These are phyloP conservation scores for Wallacemonas sp. DNA, from an alignment of 208 protist species.

Conservation along the genomic window DNA sequence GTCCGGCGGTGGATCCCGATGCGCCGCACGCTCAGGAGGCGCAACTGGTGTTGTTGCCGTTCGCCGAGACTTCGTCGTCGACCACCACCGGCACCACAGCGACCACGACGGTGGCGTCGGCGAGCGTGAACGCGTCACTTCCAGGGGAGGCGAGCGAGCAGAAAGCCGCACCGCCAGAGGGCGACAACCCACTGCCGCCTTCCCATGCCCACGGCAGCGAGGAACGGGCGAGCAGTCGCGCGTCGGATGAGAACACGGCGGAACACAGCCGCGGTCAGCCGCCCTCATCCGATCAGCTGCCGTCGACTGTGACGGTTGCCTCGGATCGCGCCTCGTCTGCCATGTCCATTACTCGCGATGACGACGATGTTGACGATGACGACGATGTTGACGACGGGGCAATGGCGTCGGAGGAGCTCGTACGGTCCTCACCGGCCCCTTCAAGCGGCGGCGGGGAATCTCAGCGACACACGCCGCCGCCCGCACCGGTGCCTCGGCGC, in stretches of 20 bases:
- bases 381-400: not conserved
- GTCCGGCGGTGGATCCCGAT: not conserved
- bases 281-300: not conserved
- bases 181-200: no score
- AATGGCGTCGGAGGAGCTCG: not conserved
- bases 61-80: not conserved
- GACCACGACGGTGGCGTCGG: not conserved
- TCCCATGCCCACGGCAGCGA: no score
- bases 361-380: not conserved
- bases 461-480: not conserved
- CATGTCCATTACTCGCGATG: not conserved
- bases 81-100: not conserved
- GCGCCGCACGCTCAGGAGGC: not conserved
- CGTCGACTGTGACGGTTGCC: not conserved
- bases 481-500: not conserved
- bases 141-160: not conserved
- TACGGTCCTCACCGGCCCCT: not conserved
- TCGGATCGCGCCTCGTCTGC: not conserved
- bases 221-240: no score
- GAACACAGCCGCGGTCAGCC: not conserved
- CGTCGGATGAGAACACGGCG: not conserved
- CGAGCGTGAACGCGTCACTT: not conserved
- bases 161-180: no score
- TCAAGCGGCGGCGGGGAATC: not conserved
- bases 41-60: conserved; percentile 3